These are phyloP conservation scores for Mycena galericulata DNA, from an alignment of 768 basidiomycete genomes.

Conservation along the genomic window DNA sequence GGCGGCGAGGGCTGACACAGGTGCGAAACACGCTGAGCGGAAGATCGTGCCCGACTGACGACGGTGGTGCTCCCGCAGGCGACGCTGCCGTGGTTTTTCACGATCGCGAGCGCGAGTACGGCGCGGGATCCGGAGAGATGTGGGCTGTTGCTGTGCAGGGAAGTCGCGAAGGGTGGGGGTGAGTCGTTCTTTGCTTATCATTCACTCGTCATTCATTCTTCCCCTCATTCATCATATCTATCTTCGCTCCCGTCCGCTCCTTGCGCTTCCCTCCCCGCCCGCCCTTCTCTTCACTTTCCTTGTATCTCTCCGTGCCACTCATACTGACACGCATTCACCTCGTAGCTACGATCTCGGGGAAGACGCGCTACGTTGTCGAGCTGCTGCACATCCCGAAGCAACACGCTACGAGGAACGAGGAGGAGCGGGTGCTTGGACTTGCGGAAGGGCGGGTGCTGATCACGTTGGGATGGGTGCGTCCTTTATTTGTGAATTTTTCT, in stretches of 20 bases:
- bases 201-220: too few relatives aligned
- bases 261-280: too few relatives aligned
- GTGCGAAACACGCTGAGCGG: too few relatives aligned
- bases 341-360: too few relatives aligned
- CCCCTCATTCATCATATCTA: too few relatives aligned
- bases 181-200: too few relatives aligned
- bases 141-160: neutral
- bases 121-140: neutral
- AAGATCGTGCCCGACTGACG: neutral
- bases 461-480: constrained; percentile 89
- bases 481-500: too few relatives aligned
- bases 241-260: too few relatives aligned
- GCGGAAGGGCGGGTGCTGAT: constrained; percentile 84
- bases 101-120: neutral
- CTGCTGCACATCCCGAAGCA: constrained; percentile 89
- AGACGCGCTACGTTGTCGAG: constrained; percentile 66
- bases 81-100: neutral
- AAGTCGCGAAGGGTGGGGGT: neutral
- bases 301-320: too few relatives aligned
- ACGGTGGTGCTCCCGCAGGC: neutral
- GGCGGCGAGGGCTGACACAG: too few relatives aligned
- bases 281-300: too few relatives aligned
- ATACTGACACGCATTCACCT: too few relatives aligned
- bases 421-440: constrained; percentile 87
- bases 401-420: constrained; percentile 86